Conservation (phyloP, 345 rosid genomes). For the Sonneratia alba region DNA sequence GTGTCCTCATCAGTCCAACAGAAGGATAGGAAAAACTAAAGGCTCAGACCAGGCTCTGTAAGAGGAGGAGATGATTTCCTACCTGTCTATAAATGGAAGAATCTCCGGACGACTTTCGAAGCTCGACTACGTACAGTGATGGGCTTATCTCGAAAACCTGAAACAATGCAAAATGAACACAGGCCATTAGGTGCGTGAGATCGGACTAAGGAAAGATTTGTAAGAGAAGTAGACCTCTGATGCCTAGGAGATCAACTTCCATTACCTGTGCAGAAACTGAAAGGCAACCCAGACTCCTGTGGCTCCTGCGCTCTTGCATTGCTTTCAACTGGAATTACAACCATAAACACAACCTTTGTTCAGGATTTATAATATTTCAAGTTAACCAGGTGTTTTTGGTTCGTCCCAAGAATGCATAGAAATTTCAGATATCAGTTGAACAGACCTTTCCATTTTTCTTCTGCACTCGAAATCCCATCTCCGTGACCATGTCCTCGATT, state of each 20-base stretch:
- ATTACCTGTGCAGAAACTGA: conserved; percentile 79
- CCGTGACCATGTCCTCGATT: conserved; percentile 54
- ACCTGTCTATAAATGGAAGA: conserved; percentile 28
- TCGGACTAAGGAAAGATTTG: not conserved
- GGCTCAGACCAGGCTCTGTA: too few species aligned
- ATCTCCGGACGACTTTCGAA: conserved; percentile 80
- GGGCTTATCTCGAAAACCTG: conserved; percentile 88
- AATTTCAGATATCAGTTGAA: conserved; percentile 9
- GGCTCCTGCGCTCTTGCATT: conserved; percentile 47
- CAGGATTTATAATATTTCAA: not conserved
- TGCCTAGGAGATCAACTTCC: not conserved
- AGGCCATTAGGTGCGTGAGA: not conserved
- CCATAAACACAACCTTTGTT: not conserved
- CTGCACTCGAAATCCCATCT: conserved; percentile 83
- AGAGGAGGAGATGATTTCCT: too few species aligned
- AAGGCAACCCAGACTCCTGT: conserved; percentile 44
- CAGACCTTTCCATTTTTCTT: conserved; percentile 73
- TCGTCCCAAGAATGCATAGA: not conserved
- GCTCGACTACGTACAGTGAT: conserved; percentile 69
- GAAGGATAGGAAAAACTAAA: too few species aligned
- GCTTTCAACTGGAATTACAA: conserved; percentile 44
- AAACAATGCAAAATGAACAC: not conserved
- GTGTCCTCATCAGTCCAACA: too few species aligned
- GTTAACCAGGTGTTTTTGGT: not conserved
- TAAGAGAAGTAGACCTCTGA: not conserved